A percentile compares a stretch with the other conserved stretches of the same genome.
Conservation (phyloP, 345 rosid species). For the Salix arbutifolia region DNA sequence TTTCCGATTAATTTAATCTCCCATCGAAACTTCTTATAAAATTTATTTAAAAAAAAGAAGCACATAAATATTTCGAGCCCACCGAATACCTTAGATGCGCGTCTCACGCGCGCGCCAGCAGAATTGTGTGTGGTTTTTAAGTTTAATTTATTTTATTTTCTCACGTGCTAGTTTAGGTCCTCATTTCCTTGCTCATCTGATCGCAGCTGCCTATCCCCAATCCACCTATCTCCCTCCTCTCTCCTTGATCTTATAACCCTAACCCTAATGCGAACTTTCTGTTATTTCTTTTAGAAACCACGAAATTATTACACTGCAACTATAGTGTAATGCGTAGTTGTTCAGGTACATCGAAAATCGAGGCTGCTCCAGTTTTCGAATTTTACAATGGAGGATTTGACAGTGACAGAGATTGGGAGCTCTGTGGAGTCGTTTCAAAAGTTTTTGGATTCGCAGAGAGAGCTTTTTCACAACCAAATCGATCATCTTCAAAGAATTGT, state of each 20-base stretch:
- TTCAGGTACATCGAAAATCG: background rate
- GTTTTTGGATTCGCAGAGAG: constrained; percentile 62
- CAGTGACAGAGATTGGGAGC: constrained; percentile 48
- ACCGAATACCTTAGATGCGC: background rate
- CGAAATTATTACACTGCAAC: background rate
- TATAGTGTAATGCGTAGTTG: constrained; percentile 30
- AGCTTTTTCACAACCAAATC: constrained; percentile 79
- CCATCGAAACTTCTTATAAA: too few species aligned
- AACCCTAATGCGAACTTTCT: background rate
- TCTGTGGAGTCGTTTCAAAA: constrained; percentile 59
- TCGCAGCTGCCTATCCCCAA: background rate
- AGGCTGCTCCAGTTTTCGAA: background rate
- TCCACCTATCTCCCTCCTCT: background rate
- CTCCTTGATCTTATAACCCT: background rate
- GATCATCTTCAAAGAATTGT: constrained; percentile 73
- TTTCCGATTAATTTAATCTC: too few species aligned
- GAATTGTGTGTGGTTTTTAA: background rate
- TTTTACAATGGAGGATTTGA: constrained; percentile 26
- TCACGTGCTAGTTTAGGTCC: constrained; percentile 1
- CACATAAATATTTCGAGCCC: background rate
- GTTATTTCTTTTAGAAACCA: background rate
- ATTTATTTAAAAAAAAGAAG: too few species aligned
- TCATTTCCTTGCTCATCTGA: background rate
- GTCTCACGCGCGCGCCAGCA: constrained; percentile 1
- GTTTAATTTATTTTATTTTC: background rate